A percentile compares a stretch with the other conserved stretches of the same genome.
phyloP scores from a whole-genome alignment of 2,329 filamentous ascomycete genomes.

The Blumeriella jaapii region DNA sequence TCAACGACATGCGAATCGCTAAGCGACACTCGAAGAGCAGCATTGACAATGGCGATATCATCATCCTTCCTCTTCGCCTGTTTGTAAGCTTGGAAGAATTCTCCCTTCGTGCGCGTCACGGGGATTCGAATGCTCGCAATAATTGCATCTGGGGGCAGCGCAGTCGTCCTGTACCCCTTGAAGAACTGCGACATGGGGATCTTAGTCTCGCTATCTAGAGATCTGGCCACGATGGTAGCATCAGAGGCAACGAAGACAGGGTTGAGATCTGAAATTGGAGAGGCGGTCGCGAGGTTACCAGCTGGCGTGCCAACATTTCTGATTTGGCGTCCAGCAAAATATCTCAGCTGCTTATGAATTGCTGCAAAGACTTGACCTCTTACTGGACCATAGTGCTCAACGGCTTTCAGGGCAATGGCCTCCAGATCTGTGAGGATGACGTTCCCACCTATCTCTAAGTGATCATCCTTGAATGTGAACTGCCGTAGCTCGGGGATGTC shows the following conservation, averaged over 20 bases:
- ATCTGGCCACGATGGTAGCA: slow-evolving; percentile 70
- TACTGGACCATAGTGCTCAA: slow-evolving; percentile 60
- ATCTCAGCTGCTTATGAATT: slow-evolving; percentile 86
- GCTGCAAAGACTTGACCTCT: slow-evolving; percentile 68
- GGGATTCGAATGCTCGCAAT: slow-evolving; percentile 85
- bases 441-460: slow-evolving; percentile 88
- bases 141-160: slow-evolving; percentile 68
- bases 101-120: slow-evolving; percentile 58
- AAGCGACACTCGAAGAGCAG: slow-evolving; percentile 65
- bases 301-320: slow-evolving; percentile 90
- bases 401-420: slow-evolving; percentile 66
- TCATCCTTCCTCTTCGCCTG: slow-evolving; percentile 96
- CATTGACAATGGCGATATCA: slow-evolving; percentile 94
- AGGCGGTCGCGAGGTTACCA: slow-evolving; percentile 85
- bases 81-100: slow-evolving; percentile 86
- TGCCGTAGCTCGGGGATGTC: slow-evolving; percentile 84
- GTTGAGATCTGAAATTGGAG: slow-evolving; percentile 90
- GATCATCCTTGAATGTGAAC: slow-evolving; percentile 66
- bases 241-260: slow-evolving; percentile 86
- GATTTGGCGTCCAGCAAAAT: slow-evolving; percentile 89
- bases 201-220: slow-evolving; percentile 58
- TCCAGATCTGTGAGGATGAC: slow-evolving; percentile 88
- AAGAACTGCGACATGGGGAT: slow-evolving; percentile 93
- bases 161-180: slow-evolving; percentile 78
- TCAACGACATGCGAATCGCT: slow-evolving; percentile 58